A percentile compares a stretch with the other conserved stretches of the same genome.
phyloP scores from a whole-genome alignment of 176 grass and related monocot genomes.

The Avena sativa region DNA sequence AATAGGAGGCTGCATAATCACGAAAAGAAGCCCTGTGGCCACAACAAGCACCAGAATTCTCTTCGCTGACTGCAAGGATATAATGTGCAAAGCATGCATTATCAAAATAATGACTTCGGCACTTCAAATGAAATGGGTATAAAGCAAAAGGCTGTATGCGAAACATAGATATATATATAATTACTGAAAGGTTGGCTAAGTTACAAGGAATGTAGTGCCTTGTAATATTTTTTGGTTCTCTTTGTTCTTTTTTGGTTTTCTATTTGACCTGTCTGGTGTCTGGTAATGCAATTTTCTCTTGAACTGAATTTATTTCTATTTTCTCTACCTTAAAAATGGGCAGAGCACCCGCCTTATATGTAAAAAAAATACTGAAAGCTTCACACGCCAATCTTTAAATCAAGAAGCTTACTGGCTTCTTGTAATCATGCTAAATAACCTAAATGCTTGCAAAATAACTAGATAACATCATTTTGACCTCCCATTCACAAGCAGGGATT shows the following conservation, averaged over 20 bases:
- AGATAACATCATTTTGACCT: not conserved
- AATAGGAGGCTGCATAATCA: constrained; percentile 91
- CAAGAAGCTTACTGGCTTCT: constrained; percentile 4
- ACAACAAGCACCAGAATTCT: constrained; percentile 76
- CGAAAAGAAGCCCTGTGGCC: constrained; percentile 82
- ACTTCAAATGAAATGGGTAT: not conserved
- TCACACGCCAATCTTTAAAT: constrained; percentile 6
- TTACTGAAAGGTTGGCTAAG: not conserved
- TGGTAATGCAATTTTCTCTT: not conserved
- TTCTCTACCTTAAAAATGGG: not conserved
- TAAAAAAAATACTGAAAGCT: not conserved
- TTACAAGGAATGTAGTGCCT: not conserved
- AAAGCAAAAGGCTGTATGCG: not conserved
- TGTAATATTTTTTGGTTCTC: not conserved
- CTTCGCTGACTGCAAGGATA: constrained; percentile 83
- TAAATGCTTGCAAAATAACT: constrained; percentile 29
- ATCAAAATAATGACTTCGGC: not conserved
- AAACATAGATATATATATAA: not conserved
- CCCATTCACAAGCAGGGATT: not conserved
- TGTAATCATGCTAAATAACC: not conserved
- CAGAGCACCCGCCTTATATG: not conserved
- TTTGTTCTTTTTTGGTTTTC: not conserved
- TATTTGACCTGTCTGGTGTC: not conserved
- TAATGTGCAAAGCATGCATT: constrained; percentile 25
- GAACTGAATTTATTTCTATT: not conserved